Percentiles rank a stretch among this genome's conserved stretches.
These are phyloP conservation scores for Coniophora puteana DNA, from an alignment of 1,284 basidiomycete genomes.

Conservation along the genomic window DNA sequence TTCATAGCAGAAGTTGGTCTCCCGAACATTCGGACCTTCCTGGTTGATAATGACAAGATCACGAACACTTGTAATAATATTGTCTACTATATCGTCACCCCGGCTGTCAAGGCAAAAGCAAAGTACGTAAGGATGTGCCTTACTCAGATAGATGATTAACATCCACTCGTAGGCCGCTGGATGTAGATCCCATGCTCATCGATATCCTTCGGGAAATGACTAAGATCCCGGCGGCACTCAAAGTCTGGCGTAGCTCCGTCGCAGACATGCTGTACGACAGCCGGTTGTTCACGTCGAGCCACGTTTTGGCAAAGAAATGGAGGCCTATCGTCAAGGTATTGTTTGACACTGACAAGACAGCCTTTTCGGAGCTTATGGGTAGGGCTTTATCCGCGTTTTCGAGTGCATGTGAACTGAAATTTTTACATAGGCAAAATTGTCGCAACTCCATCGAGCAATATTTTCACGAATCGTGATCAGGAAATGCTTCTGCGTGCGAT, in stretches of 20 bases:
- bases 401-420: constrained; percentile 9
- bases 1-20: constrained; percentile 74
- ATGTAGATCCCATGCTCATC: constrained; percentile 64
- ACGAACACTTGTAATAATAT: constrained; percentile 77
- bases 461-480: constrained; percentile 94
- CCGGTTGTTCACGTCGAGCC: constrained; percentile 78
- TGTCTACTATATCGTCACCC: constrained; percentile 82
- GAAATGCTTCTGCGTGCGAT: constrained; percentile 89
- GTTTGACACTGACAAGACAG: constrained; percentile 85
- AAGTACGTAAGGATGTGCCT: constrained; percentile 37
- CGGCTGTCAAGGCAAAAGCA: constrained; percentile 71
- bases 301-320: constrained; percentile 64
- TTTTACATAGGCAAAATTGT: constrained; percentile 66
- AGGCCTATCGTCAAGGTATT: constrained; percentile 75
- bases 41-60: constrained; percentile 86
- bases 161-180: constrained; percentile 55
- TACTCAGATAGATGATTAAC: constrained; percentile 5
- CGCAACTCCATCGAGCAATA: constrained; percentile 87
- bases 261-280: constrained; percentile 83
- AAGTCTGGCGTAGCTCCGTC: constrained; percentile 83
- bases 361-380: constrained; percentile 84
- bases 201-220: constrained; percentile 78
- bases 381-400: constrained; percentile 18
- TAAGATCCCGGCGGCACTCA: constrained; percentile 73
- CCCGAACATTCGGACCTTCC: constrained; percentile 76